Percentiles rank a stretch among this genome's conserved stretches.
Evolutionary conservation across 495 filamentous ascomycete species (phyloP).

Genomic region (Hyaloscypha finlandica): DNA sequence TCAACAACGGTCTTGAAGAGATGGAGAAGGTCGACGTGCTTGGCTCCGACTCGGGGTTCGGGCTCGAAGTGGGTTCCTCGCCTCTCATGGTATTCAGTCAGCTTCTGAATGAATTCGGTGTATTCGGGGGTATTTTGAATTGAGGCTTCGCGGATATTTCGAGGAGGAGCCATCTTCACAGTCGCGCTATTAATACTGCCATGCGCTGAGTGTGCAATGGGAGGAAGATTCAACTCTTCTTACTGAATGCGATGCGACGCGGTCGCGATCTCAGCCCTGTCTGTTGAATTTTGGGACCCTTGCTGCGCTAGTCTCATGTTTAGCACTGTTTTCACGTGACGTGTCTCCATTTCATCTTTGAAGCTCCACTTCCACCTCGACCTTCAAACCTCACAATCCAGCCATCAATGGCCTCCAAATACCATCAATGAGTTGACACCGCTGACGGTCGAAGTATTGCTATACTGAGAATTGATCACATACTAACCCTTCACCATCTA

Average conservation of each 20-base stretch:
- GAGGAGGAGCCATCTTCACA: conserved; percentile 28
- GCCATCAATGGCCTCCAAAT: conserved; percentile 1
- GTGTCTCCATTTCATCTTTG: neutral
- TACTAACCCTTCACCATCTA: conserved; percentile 18
- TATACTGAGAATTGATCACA: conserved; percentile 24
- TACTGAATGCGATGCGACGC: conserved; percentile 7
- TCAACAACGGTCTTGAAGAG: conserved; percentile 69
- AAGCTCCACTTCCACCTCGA: neutral
- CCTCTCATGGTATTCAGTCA: conserved; percentile 66
- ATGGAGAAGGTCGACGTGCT: conserved; percentile 68
- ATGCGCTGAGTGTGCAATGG: conserved; percentile 21
- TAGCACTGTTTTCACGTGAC: neutral
- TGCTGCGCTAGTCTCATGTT: neutral
- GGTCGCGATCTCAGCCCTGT: conserved; percentile 2
- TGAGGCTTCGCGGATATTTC: conserved; percentile 12
- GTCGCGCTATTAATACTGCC: conserved; percentile 8
- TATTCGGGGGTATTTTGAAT: conserved; percentile 49
- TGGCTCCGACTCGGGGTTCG: conserved; percentile 71
- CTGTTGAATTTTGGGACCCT: neutral
- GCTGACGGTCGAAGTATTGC: neutral
- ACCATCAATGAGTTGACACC: neutral
- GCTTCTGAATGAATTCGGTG: conserved; percentile 66
- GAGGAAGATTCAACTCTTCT: neutral
- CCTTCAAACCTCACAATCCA: neutral
- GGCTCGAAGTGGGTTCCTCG: conserved; percentile 72